phyloP scores from a whole-genome alignment of 208 protist genomes.

The Porcisia hertigi region DNA sequence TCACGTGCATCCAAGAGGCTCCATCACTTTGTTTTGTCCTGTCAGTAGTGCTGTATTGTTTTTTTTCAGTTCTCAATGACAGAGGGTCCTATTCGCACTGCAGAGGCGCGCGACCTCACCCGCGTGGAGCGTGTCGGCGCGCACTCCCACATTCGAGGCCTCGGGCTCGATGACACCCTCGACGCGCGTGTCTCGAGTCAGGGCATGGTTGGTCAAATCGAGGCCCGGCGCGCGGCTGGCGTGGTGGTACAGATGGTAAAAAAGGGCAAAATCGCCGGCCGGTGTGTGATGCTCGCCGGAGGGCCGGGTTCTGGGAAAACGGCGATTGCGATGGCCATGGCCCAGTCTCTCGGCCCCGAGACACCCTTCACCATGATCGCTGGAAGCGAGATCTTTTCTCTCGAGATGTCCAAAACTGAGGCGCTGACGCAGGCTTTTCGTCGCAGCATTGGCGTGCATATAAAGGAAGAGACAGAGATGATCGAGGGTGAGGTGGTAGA shows the following conservation, averaged over 20 bases:
- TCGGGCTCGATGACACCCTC: slow-evolving; percentile 98
- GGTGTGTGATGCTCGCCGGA: slow-evolving; percentile 99
- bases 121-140: slow-evolving; percentile 97
- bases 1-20: not conserved
- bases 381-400: slow-evolving; percentile 99
- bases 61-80: slow-evolving; percentile 36
- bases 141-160: slow-evolving; percentile 99
- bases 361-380: slow-evolving; percentile 99
- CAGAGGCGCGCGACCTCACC: slow-evolving; percentile 96
- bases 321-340: slow-evolving; percentile 99
- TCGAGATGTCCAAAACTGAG: slow-evolving; percentile 99
- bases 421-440: slow-evolving; percentile 99
- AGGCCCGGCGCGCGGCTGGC: slow-evolving; percentile 90
- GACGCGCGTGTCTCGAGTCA: slow-evolving; percentile 94
- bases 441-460: slow-evolving; percentile 98
- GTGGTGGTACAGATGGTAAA: slow-evolving; percentile 98
- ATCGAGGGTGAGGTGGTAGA: slow-evolving; percentile 99
- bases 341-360: slow-evolving; percentile 97
- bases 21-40: not conserved
- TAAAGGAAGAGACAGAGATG: slow-evolving; percentile 99
- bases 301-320: slow-evolving; percentile 98
- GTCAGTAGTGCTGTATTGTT: not conserved
- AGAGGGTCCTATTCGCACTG: slow-evolving; percentile 76
- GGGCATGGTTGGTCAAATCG: slow-evolving; percentile 99
- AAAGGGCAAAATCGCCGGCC: slow-evolving; percentile 99